Conservation (phyloP, 1,284 basidiomycete genomes). For the Puccinia horiana region DNA sequence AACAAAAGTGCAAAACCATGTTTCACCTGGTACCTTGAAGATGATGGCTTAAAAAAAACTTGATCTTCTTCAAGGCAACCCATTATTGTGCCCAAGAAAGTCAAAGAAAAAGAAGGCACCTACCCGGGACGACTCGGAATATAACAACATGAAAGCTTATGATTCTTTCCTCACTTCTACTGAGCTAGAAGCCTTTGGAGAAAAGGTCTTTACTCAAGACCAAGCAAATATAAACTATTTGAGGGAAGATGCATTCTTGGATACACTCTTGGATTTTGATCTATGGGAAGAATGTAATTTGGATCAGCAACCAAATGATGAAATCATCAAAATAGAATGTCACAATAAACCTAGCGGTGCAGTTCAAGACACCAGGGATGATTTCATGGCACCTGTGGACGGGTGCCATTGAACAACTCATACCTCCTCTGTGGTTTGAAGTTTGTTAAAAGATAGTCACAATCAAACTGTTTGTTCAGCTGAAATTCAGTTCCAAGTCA, state of each 20-base stretch:
- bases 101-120: neutral
- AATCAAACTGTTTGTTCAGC: too few species aligned
- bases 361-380: too few species aligned
- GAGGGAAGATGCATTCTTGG: constrained; percentile 19
- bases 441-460: too few species aligned
- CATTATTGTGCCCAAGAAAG: neutral
- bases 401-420: too few species aligned
- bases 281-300: neutral
- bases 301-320: neutral
- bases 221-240: neutral
- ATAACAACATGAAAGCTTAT: constrained; percentile 10
- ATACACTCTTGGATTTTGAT: constrained; percentile 20
- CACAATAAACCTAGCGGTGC: too few species aligned
- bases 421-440: too few species aligned
- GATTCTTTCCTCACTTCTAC: neutral
- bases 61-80: neutral
- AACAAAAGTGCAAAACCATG: too few species aligned
- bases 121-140: neutral
- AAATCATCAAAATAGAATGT: neutral
- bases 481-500: too few species aligned
- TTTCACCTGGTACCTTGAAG: neutral
- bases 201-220: neutral
- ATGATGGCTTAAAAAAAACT: neutral
- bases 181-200: constrained; percentile 4
- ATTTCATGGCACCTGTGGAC: too few species aligned